These are phyloP conservation scores for Aspergillus sp. DNA, from an alignment of 2,329 filamentous ascomycete species.

Conservation along the genomic window DNA sequence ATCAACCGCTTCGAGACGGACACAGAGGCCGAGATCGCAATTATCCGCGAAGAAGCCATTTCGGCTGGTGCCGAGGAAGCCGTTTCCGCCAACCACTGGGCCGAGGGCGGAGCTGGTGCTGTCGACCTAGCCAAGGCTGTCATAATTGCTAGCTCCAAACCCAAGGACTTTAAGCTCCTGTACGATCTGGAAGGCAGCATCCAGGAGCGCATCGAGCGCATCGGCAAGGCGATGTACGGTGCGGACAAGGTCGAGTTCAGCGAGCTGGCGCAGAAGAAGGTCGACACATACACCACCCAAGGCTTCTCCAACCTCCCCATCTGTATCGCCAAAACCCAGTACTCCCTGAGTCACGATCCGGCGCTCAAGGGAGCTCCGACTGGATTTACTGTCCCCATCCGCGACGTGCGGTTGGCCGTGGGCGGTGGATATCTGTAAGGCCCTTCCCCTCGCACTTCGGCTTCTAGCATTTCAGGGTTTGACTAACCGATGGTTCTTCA, in stretches of 20 bases:
- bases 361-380: slow-evolving; percentile 91
- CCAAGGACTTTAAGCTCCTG: slow-evolving; percentile 83
- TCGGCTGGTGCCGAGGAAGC: slow-evolving; percentile 92
- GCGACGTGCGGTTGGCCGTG: slow-evolving; percentile 90
- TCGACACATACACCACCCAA: slow-evolving; percentile 89
- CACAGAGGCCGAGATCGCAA: slow-evolving; percentile 84
- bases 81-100: slow-evolving; percentile 94
- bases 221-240: slow-evolving; percentile 92
- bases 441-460: not conserved
- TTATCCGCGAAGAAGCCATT: slow-evolving; percentile 86
- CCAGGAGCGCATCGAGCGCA: slow-evolving; percentile 85
- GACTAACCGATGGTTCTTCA: slow-evolving; percentile 35
- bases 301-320: slow-evolving; percentile 92
- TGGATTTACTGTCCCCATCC: slow-evolving; percentile 90
- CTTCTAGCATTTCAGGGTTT: not conserved
- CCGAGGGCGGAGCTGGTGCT: slow-evolving; percentile 87
- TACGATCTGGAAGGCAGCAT: slow-evolving; percentile 78
- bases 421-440: slow-evolving; percentile 87
- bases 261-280: slow-evolving; percentile 91
- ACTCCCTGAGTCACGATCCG: slow-evolving; percentile 90
- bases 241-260: slow-evolving; percentile 87
- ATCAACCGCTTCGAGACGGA: slow-evolving; percentile 97
- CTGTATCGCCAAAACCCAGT: slow-evolving; percentile 97
- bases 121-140: slow-evolving; percentile 85
- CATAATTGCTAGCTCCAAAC: slow-evolving; percentile 76